Conservation (phyloP, 148 eudicot species). For the Fagopyrum homotropicum region DNA sequence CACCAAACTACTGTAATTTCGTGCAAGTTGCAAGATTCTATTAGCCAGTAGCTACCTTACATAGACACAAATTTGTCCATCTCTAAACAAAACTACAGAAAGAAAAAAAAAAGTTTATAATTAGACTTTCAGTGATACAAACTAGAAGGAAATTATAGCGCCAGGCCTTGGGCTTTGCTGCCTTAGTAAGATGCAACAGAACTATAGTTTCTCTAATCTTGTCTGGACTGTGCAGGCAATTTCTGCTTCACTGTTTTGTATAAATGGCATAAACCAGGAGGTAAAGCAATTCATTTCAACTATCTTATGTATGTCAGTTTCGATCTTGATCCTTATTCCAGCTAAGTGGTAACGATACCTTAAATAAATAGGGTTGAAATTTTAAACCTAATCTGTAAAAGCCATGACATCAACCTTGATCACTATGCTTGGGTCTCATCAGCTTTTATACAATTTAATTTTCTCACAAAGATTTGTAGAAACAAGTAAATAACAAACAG, state of each 20-base stretch:
- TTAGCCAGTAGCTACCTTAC: background rate
- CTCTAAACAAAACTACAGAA: too few relatives aligned
- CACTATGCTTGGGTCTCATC: background rate
- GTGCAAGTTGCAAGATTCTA: background rate
- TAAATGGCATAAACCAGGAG: background rate
- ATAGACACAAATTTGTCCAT: background rate
- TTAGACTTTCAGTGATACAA: too few relatives aligned
- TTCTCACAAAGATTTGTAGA: background rate
- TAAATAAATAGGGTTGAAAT: too few relatives aligned
- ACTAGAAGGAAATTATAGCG: background rate
- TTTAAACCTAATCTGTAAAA: too few relatives aligned
- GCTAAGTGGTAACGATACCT: too few relatives aligned
- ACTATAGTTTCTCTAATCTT: background rate
- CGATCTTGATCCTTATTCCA: background rate
- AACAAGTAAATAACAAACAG: background rate
- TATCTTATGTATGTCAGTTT: too few relatives aligned
- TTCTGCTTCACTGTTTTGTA: background rate
- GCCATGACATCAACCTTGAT: background rate
- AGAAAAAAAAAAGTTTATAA: too few relatives aligned
- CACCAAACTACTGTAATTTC: background rate
- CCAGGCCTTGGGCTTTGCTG: background rate
- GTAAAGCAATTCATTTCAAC: background rate
- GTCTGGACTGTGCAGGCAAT: background rate
- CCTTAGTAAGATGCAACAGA: background rate
- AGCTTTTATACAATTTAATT: background rate